Evolutionary conservation across 2,329 filamentous ascomycete genomes (phyloP).

Genomic region (Microascus cirrosus): DNA sequence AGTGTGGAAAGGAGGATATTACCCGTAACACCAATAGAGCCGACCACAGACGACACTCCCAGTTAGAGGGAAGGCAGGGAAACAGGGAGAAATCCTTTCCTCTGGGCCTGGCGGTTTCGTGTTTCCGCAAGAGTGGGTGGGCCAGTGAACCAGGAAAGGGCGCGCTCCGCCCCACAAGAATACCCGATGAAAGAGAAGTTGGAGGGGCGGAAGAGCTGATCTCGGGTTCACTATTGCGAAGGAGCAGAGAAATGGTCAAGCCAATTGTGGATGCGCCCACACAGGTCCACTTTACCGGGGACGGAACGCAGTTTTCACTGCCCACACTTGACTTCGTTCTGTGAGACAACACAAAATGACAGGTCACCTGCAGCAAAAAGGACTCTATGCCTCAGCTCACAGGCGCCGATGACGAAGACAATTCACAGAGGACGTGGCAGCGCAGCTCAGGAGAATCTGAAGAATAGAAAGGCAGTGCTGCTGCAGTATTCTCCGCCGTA

Average conservation of each 20-base stretch:
- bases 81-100: no score
- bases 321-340: no score
- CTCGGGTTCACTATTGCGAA: background rate
- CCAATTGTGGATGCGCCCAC: background rate
- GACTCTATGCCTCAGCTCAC: background rate
- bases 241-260: background rate
- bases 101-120: no score
- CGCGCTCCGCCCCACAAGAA: no score
- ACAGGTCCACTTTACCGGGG: background rate
- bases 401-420: background rate
- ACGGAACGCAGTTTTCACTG: no score
- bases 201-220: background rate
- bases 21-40: no score
- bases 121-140: no score
- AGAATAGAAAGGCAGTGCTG: background rate
- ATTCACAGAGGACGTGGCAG: background rate
- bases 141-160: no score
- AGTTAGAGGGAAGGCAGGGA: no score
- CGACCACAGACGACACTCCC: no score
- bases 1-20: no score
- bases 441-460: background rate
- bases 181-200: background rate
- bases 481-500: background rate
- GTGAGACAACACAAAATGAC: background rate
- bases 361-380: background rate